A percentile compares a stretch with the other conserved stretches of the same genome.
These are phyloP conservation scores for Aspergillus sp. DNA, from an alignment of 2,329 filamentous ascomycete genomes.

Conservation along the genomic window DNA sequence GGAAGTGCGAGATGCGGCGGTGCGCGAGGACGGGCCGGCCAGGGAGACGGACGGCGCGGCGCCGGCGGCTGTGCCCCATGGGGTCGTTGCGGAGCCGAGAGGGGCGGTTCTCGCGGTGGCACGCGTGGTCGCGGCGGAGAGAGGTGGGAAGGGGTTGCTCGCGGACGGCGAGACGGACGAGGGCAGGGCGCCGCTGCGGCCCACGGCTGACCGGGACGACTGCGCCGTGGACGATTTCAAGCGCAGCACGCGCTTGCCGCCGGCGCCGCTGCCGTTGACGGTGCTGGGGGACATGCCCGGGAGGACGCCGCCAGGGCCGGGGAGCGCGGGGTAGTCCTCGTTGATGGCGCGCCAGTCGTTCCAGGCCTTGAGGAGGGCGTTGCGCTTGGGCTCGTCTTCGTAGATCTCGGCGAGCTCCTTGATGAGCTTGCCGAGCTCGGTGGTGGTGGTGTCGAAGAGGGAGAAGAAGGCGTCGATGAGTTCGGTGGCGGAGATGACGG, in stretches of 20 bases:
- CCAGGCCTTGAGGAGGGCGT: constrained; percentile 77
- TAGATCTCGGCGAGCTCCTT: constrained; percentile 92
- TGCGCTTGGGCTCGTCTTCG: constrained; percentile 74
- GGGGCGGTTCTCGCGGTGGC: constrained; percentile 1
- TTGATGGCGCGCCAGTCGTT: constrained; percentile 95
- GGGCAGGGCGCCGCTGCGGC: constrained; percentile 56
- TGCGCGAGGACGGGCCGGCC: constrained; percentile 27
- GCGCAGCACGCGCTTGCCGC: constrained; percentile 61
- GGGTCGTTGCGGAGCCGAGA: constrained; percentile 14
- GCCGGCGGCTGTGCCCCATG: constrained; percentile 25
- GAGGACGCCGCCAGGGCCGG: constrained; percentile 68
- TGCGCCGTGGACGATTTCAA: constrained; percentile 69
- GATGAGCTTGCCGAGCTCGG: constrained; percentile 81
- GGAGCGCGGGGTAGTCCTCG: constrained; percentile 89
- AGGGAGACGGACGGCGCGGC: constrained; percentile 19
- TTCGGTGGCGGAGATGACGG: constrained; percentile 67
- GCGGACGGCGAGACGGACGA: constrained; percentile 35
- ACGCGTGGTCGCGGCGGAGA: constrained; percentile 17
- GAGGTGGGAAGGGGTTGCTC: constrained; percentile 13
- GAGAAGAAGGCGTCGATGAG: constrained; percentile 86
- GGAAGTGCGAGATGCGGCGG: constrained; percentile 18
- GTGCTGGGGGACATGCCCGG: constrained; percentile 51
- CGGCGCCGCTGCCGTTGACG: constrained; percentile 57
- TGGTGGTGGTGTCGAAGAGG: constrained; percentile 77
- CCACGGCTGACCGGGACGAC: constrained; percentile 61